These are phyloP conservation scores for Annulohypoxylon moriforme DNA, from an alignment of 495 filamentous ascomycete genomes.

Conservation along the genomic window DNA sequence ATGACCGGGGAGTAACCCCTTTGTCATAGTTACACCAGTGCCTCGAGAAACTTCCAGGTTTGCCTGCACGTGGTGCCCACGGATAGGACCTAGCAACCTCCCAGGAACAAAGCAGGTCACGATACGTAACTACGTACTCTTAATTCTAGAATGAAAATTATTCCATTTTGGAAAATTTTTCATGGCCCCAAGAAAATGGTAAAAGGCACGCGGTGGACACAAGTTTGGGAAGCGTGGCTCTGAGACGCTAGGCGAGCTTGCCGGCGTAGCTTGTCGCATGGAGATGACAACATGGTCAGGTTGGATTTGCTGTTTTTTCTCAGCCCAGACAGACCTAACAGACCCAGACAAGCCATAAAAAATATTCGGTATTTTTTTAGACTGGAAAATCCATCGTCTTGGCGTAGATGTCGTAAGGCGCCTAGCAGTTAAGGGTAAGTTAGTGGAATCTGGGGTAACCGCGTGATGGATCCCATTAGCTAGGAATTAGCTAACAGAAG, in stretches of 20 bases:
- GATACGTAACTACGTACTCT: conserved; percentile 40
- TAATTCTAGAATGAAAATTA: conserved; percentile 10
- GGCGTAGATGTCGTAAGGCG: conserved; percentile 37
- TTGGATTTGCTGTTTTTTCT: not conserved
- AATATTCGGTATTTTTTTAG: conserved; percentile 11
- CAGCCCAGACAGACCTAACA: not conserved
- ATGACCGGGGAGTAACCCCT: conserved; percentile 38
- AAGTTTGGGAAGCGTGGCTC: not conserved
- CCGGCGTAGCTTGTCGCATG: conserved; percentile 26
- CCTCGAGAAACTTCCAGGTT: conserved; percentile 39
- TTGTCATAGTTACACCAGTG: conserved; percentile 47
- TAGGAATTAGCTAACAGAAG: conserved; percentile 41
- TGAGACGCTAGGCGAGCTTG: conserved; percentile 23
- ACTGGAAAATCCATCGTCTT: conserved; percentile 37
- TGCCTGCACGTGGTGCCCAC: conserved; percentile 26
- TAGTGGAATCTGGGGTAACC: conserved; percentile 49
- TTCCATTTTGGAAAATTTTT: conserved; percentile 39
- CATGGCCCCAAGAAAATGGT: conserved; percentile 23
- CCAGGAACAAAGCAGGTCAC: conserved; percentile 28
- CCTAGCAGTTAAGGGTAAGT: conserved; percentile 48
- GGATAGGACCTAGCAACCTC: not conserved
- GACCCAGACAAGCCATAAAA: not conserved
- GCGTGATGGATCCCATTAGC: conserved; percentile 49
- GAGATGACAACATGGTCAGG: conserved; percentile 32
- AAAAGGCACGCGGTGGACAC: conserved; percentile 22